Evolutionary conservation across 2,329 filamentous ascomycete species (phyloP).

Genomic region (Ascochyta lentis): DNA sequence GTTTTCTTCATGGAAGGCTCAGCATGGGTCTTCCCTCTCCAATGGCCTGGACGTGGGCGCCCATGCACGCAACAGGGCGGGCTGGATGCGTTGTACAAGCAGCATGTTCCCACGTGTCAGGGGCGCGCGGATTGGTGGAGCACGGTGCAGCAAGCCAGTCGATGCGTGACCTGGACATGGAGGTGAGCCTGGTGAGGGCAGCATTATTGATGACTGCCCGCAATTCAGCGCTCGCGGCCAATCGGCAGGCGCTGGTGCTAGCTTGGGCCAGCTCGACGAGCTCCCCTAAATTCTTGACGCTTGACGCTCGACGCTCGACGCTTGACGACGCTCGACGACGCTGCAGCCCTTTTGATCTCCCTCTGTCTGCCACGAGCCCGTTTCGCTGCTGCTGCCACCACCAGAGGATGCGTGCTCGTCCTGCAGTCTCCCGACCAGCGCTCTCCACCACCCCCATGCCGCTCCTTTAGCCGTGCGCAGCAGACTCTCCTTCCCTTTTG

Average conservation of each 20-base stretch:
- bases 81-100: slow-evolving; percentile 13
- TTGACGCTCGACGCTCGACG: slow-evolving; percentile 17
- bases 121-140: slow-evolving; percentile 6
- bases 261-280: slow-evolving; percentile 8
- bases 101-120: slow-evolving; percentile 10
- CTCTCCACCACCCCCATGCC: slow-evolving; percentile 44
- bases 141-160: no score
- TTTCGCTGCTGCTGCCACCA: slow-evolving; percentile 32
- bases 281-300: slow-evolving; percentile 34
- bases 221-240: slow-evolving; percentile 15
- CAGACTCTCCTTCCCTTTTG: slow-evolving; percentile 38
- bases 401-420: slow-evolving; percentile 43
- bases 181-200: no score
- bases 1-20: no score
- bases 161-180: no score
- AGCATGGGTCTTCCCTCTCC: background rate
- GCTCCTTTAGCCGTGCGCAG: slow-evolving; percentile 44
- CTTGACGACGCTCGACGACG: no score
- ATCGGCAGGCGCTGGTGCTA: slow-evolving; percentile 22
- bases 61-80: background rate
- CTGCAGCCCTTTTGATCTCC: background rate
- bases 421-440: slow-evolving; percentile 32
- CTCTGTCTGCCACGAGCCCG: slow-evolving; percentile 20
- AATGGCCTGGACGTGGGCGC: no score
- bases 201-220: background rate